Percentiles rank a stretch among this genome's conserved stretches.
Evolutionary conservation across 2,329 filamentous ascomycete genomes (phyloP).

Genomic region (Penicillium sp.): DNA sequence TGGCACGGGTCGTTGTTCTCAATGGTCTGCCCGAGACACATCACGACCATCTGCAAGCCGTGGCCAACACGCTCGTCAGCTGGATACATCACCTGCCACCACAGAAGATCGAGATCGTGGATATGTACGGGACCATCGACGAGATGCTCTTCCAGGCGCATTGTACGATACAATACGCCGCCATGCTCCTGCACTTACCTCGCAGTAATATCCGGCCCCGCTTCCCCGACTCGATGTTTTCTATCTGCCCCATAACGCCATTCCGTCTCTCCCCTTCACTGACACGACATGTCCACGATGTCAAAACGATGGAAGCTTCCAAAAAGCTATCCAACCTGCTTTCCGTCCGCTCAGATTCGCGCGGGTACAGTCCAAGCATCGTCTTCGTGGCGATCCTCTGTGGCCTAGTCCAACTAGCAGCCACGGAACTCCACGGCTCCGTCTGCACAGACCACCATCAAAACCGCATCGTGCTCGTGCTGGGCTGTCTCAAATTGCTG

Average conservation of each 20-base stretch:
- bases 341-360: not conserved
- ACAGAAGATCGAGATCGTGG: constrained; percentile 66
- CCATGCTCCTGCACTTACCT: constrained; percentile 73
- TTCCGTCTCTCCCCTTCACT: constrained; percentile 25
- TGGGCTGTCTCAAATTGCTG: not conserved
- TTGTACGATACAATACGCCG: constrained; percentile 38
- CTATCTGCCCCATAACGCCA: constrained; percentile 17
- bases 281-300: constrained; percentile 25
- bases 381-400: not conserved
- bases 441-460: not conserved
- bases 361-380: not conserved
- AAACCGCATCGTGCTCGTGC: not conserved
- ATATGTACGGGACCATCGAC: constrained; percentile 69
- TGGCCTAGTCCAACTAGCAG: not conserved
- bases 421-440: not conserved
- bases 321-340: not conserved
- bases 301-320: not conserved
- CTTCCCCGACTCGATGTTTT: constrained; percentile 15
- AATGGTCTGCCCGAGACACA: constrained; percentile 34
- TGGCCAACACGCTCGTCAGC: constrained; percentile 59
- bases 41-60: constrained; percentile 57
- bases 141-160: constrained; percentile 52
- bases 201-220: constrained; percentile 61
- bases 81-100: constrained; percentile 75
- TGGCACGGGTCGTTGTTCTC: constrained; percentile 66